Evolutionary conservation across 495 filamentous ascomycete species (phyloP).

Genomic region (Penicillium argentinense): DNA sequence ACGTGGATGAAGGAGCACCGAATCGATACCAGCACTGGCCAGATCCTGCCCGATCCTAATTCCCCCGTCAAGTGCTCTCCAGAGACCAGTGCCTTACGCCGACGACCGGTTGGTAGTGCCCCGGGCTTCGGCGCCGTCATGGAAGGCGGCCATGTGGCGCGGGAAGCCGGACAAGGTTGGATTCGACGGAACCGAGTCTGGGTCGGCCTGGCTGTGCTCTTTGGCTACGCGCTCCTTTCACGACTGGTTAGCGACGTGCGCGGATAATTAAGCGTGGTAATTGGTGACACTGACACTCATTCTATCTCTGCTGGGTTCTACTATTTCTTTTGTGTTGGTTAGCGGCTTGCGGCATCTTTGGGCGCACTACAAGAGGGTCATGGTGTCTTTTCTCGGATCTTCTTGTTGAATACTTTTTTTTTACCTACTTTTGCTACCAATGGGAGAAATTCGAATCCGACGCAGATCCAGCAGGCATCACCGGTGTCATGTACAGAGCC

Average conservation of each 20-base stretch:
- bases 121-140: slow-evolving; percentile 77
- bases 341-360: slow-evolving; percentile 14
- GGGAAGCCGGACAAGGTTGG: slow-evolving; percentile 81
- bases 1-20: slow-evolving; percentile 83
- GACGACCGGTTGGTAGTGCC: slow-evolving; percentile 64
- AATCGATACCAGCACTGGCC: slow-evolving; percentile 77
- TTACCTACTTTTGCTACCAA: slow-evolving; percentile 1
- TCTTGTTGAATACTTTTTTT: slow-evolving; percentile 2
- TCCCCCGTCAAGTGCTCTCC: slow-evolving; percentile 50
- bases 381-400: slow-evolving; percentile 6
- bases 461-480: no score
- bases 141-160: slow-evolving; percentile 68
- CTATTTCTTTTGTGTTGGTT: slow-evolving; percentile 8
- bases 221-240: slow-evolving; percentile 77
- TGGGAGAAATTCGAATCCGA: no score
- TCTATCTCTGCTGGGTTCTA: slow-evolving; percentile 2
- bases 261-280: no score
- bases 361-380: slow-evolving; percentile 17
- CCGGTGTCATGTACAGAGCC: neutral
- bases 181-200: slow-evolving; percentile 71
- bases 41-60: slow-evolving; percentile 47
- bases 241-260: slow-evolving; percentile 63
- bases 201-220: slow-evolving; percentile 63
- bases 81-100: slow-evolving; percentile 66
- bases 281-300: no score